Conservation (phyloP, 441 rosid species). For the Sinapis alba region DNA sequence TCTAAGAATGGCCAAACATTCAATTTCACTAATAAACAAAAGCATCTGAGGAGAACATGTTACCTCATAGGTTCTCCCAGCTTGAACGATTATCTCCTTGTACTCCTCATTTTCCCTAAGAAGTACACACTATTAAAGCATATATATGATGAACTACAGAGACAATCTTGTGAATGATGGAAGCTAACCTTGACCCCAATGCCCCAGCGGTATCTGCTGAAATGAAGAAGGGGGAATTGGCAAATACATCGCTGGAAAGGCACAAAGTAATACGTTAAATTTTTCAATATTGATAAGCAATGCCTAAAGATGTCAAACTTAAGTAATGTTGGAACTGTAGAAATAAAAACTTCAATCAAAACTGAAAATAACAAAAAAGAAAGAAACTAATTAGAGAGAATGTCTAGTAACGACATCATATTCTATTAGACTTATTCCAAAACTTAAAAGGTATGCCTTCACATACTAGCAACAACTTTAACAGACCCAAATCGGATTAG, state of each 20-base stretch:
- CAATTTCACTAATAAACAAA: constrained; percentile 16
- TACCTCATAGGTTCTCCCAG: constrained; percentile 91
- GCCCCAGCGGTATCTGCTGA: constrained; percentile 84
- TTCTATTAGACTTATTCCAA: neutral
- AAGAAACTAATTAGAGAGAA: constrained; percentile 4
- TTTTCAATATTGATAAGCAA: constrained; percentile 17
- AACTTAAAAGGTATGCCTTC: constrained; percentile 14
- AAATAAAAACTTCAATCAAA: neutral
- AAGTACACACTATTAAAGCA: constrained; percentile 33
- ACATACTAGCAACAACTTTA: constrained; percentile 24
- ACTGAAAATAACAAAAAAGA: neutral
- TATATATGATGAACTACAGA: constrained; percentile 19
- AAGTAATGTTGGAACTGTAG: neutral
- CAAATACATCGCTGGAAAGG: constrained; percentile 75
- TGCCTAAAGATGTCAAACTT: constrained; percentile 20
- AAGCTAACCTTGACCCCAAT: constrained; percentile 61
- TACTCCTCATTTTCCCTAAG: constrained; percentile 82
- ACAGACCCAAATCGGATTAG: constrained; percentile 1
- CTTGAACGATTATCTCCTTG: constrained; percentile 75
- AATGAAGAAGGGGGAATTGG: constrained; percentile 91
- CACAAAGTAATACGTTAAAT: constrained; percentile 20
- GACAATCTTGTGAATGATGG: constrained; percentile 26
- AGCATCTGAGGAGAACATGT: constrained; percentile 36
- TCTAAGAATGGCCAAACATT: constrained; percentile 8
- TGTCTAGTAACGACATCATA: neutral